Conservation (phyloP, 2,329 filamentous ascomycete species). For the Colletotrichum sansevieriae region DNA sequence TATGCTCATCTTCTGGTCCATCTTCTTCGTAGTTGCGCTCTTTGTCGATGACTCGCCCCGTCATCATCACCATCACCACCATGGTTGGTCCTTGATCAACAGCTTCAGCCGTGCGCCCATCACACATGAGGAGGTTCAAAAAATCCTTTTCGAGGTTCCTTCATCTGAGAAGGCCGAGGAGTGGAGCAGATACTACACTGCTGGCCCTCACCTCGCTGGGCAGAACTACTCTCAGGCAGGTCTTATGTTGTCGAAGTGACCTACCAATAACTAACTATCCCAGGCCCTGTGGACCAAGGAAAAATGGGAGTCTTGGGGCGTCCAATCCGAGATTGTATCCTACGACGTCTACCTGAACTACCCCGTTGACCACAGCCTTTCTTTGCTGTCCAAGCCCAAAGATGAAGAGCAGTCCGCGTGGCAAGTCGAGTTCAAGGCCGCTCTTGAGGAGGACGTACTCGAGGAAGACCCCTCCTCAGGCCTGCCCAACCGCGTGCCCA, state of each 20-base stretch:
- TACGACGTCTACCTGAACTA: slow-evolving; percentile 87
- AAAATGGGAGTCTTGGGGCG: slow-evolving; percentile 78
- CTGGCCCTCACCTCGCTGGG: slow-evolving; percentile 81
- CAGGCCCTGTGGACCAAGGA: slow-evolving; percentile 81
- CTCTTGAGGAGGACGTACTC: slow-evolving; percentile 85
- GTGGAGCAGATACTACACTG: slow-evolving; percentile 84
- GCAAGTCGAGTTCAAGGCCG: slow-evolving; percentile 81
- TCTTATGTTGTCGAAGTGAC: neutral
- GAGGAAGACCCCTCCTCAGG: slow-evolving; percentile 85
- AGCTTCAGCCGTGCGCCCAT: slow-evolving; percentile 47
- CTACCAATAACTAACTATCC: slow-evolving; percentile 33
- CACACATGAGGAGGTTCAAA: slow-evolving; percentile 64
- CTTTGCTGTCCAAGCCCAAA: slow-evolving; percentile 68
- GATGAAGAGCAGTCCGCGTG: slow-evolving; percentile 53
- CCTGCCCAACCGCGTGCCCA: slow-evolving; percentile 80
- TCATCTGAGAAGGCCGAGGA: slow-evolving; percentile 70
- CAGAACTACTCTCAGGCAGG: slow-evolving; percentile 79
- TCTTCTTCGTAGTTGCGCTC: slow-evolving; percentile 63
- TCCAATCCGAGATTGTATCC: slow-evolving; percentile 72
- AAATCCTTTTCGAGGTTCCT: slow-evolving; percentile 70
- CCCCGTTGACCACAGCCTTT: slow-evolving; percentile 77
- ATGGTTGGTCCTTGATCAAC: slow-evolving; percentile 46
- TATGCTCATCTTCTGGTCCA: slow-evolving; percentile 63
- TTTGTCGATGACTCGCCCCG: slow-evolving; percentile 52
- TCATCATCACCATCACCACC: slow-evolving; percentile 51